Conservation (phyloP, 352 stramenopile species). For the Globisporangium iwayamae region DNA sequence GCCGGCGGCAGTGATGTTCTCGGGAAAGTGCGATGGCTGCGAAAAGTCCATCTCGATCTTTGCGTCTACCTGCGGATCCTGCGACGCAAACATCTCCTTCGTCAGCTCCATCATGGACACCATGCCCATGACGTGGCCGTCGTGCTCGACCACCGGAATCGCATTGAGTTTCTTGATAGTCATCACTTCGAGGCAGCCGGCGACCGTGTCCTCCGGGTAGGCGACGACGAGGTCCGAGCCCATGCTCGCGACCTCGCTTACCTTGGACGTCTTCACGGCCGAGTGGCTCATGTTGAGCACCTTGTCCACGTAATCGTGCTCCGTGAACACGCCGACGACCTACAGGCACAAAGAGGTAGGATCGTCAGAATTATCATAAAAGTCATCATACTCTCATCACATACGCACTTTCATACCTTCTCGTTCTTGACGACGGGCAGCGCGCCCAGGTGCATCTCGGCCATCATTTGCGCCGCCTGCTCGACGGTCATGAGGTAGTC, state of each 20-base stretch:
- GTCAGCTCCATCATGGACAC: slow-evolving; percentile 33
- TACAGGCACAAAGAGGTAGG: neutral
- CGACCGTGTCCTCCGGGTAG: slow-evolving; percentile 35
- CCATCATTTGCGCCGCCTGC: slow-evolving; percentile 33
- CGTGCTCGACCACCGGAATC: slow-evolving; percentile 34
- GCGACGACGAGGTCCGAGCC: slow-evolving; percentile 32
- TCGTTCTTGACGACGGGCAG: slow-evolving; percentile 34
- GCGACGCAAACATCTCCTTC: slow-evolving; percentile 25
- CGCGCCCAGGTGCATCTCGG: slow-evolving; percentile 29
- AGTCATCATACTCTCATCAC: neutral
- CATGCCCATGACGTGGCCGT: slow-evolving; percentile 34
- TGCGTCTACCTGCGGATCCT: slow-evolving; percentile 8
- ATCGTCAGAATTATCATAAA: neutral
- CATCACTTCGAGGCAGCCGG: slow-evolving; percentile 39
- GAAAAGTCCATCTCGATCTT: slow-evolving; percentile 18
- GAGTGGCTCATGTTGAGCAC: slow-evolving; percentile 31
- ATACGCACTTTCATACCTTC: slow-evolving; percentile 14
- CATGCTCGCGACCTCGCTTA: slow-evolving; percentile 36
- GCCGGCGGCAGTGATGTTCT: slow-evolving; percentile 24
- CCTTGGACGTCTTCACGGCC: slow-evolving; percentile 23
- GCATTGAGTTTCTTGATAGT: slow-evolving; percentile 29
- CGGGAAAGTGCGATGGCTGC: slow-evolving; percentile 31
- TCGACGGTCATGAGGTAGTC: slow-evolving; percentile 36
- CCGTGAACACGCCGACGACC: slow-evolving; percentile 41
- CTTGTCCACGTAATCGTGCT: slow-evolving; percentile 46